Percentiles rank a stretch among this genome's conserved stretches.
These are phyloP conservation scores for Oemleria cerasiformis DNA, from an alignment of 306 rosid genomes.

Conservation along the genomic window DNA sequence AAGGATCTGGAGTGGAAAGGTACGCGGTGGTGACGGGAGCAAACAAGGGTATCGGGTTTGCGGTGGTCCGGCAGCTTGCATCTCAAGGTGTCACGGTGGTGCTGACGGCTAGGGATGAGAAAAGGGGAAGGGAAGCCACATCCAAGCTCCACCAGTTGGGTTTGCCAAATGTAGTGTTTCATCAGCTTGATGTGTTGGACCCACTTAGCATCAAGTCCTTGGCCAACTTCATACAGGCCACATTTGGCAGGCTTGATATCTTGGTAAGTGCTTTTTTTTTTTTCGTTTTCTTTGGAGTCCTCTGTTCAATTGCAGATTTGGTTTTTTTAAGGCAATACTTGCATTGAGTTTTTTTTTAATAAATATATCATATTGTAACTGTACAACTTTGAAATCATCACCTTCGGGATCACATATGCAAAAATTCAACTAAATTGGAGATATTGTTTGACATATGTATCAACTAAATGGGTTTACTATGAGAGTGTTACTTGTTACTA, in stretches of 20 bases:
- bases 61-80: conserved; percentile 43
- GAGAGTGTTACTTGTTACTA: too few species aligned
- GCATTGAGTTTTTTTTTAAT: too few species aligned
- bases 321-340: too few species aligned
- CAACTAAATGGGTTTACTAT: too few species aligned
- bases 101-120: conserved; percentile 50
- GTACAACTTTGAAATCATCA: too few species aligned
- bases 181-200: conserved; percentile 51
- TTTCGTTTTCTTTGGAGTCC: background rate
- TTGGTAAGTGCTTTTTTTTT: conserved; percentile 25
- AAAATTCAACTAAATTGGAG: too few species aligned
- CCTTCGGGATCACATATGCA: too few species aligned
- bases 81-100: conserved; percentile 40
- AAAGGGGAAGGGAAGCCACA: conserved; percentile 37
- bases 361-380: too few species aligned
- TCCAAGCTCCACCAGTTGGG: conserved; percentile 39
- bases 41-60: conserved; percentile 55
- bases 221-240: conserved; percentile 32
- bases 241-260: conserved; percentile 53
- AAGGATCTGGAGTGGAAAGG: conserved; percentile 28
- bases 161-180: conserved; percentile 38
- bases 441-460: too few species aligned
- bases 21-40: conserved; percentile 53
- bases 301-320: background rate
- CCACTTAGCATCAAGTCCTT: conserved; percentile 34